phyloP scores from a whole-genome alignment of 768 basidiomycete species.

The Hericium erinaceus region DNA sequence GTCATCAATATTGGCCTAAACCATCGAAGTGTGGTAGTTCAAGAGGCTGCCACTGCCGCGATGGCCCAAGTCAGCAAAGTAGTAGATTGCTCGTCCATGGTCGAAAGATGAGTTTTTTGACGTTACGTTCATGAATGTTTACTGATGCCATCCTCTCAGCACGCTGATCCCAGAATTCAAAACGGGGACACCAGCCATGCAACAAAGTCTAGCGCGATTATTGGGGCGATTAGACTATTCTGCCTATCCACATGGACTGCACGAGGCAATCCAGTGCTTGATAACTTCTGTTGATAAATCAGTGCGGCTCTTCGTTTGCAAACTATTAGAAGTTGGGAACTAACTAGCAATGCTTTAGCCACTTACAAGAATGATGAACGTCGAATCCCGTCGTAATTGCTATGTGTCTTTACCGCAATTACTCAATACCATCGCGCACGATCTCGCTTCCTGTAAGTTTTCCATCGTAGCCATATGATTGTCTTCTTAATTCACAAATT shows the following conservation, averaged over 20 bases:
- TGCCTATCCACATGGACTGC: conserved; percentile 41
- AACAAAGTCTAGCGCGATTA: conserved; percentile 66
- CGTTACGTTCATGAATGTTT: background rate
- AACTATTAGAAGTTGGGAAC: conserved; percentile 10
- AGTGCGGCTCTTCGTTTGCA: conserved; percentile 27
- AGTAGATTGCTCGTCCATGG: conserved; percentile 49
- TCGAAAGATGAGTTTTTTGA: conserved; percentile 61
- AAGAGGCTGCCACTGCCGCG: conserved; percentile 68
- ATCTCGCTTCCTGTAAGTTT: conserved; percentile 36
- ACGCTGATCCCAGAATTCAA: conserved; percentile 61
- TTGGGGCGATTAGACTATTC: conserved; percentile 64
- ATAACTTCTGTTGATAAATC: conserved; percentile 47
- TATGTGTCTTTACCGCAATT: conserved; percentile 40
- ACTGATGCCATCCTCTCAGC: conserved; percentile 9
- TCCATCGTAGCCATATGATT: background rate
- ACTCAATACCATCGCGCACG: conserved; percentile 33
- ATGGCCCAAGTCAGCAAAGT: conserved; percentile 63
- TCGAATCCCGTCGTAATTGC: conserved; percentile 55
- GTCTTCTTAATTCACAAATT: background rate
- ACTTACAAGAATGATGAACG: conserved; percentile 29
- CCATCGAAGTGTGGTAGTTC: conserved; percentile 52
- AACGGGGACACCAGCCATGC: conserved; percentile 39
- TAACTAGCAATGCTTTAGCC: conserved; percentile 20
- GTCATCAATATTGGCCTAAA: conserved; percentile 67
- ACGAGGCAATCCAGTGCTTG: conserved; percentile 48